phyloP scores from a whole-genome alignment of 768 basidiomycete species.

The Tricholoma terreum region DNA sequence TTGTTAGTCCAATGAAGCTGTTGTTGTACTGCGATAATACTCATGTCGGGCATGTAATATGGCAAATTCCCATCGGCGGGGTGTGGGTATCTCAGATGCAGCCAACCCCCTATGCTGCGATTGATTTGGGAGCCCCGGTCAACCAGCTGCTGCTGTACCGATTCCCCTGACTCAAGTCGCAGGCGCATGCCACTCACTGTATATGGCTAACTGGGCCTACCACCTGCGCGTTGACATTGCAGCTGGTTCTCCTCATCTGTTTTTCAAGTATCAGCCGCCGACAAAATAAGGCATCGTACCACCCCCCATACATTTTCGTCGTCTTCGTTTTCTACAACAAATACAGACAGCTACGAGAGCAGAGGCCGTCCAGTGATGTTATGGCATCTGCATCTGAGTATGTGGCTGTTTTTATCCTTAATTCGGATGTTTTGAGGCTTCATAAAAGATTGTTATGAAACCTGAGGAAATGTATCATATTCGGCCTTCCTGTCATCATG shows the following conservation, averaged over 20 bases:
- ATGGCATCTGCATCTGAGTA: not conserved
- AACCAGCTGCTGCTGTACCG: not conserved
- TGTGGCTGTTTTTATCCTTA: not conserved
- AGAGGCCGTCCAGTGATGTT: not conserved
- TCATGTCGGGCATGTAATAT: too few relatives aligned
- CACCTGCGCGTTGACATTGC: not conserved
- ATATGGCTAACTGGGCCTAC: conserved; percentile 1
- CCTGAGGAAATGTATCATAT: too few relatives aligned
- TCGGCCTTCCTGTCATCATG: too few relatives aligned
- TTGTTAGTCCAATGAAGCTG: too few relatives aligned
- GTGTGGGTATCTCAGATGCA: too few relatives aligned
- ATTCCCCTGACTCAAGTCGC: not conserved
- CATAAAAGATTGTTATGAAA: not conserved
- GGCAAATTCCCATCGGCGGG: too few relatives aligned
- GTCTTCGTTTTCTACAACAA: too few relatives aligned
- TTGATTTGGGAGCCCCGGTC: not conserved
- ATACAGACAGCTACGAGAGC: not conserved
- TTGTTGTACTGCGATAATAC: too few relatives aligned
- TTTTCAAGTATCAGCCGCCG: too few relatives aligned
- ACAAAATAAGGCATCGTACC: too few relatives aligned
- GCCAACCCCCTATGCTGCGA: not conserved
- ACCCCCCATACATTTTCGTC: too few relatives aligned
- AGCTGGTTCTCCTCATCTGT: not conserved
- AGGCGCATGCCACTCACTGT: not conserved
- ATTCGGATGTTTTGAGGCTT: not conserved